Evolutionary conservation across 805 yeast genomes (phyloP).

Genomic region (Lipomyces yamanashiensis): DNA sequence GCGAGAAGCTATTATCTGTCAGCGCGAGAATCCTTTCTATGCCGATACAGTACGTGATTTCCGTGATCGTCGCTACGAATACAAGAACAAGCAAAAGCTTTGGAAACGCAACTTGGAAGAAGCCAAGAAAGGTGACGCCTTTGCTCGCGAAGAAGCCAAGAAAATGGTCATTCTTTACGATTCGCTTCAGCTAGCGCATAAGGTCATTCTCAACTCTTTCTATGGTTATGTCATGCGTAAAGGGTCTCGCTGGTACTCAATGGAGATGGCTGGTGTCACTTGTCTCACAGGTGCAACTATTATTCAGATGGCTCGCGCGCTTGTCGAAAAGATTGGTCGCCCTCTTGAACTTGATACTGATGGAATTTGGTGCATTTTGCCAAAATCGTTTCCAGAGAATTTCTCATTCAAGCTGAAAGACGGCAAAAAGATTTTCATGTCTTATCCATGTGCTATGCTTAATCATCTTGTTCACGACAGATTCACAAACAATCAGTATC

Average conservation of each 20-base stretch:
- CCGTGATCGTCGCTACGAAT: constrained; percentile 95
- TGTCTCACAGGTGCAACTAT: constrained; percentile 98
- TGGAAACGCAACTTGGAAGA: constrained; percentile 84
- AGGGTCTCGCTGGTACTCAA: constrained; percentile 98
- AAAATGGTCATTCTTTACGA: constrained; percentile 94
- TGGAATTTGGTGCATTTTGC: constrained; percentile 99
- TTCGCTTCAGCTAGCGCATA: constrained; percentile 94
- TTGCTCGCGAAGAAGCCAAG: constrained; percentile 81
- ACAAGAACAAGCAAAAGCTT: constrained; percentile 87
- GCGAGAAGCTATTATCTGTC: constrained; percentile 93
- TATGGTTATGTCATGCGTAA: constrained; percentile 99
- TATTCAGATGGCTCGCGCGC: constrained; percentile 92
- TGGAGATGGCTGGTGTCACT: constrained; percentile 99
- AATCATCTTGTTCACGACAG: constrained; percentile 88
- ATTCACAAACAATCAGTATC: constrained; percentile 95
- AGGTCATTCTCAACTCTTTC: constrained; percentile 93
- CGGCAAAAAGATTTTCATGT: constrained; percentile 76
- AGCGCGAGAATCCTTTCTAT: constrained; percentile 95
- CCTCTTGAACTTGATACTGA: constrained; percentile 97
- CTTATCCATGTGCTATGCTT: constrained; percentile 96
- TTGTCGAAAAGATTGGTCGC: constrained; percentile 91
- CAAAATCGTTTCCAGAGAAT: constrained; percentile 91
- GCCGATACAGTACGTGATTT: constrained; percentile 92
- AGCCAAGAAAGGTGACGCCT: constrained; percentile 58
- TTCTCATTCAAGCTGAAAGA: constrained; percentile 69